phyloP scores from a whole-genome alignment of 805 yeast species.

The Spathaspora boniae region DNA sequence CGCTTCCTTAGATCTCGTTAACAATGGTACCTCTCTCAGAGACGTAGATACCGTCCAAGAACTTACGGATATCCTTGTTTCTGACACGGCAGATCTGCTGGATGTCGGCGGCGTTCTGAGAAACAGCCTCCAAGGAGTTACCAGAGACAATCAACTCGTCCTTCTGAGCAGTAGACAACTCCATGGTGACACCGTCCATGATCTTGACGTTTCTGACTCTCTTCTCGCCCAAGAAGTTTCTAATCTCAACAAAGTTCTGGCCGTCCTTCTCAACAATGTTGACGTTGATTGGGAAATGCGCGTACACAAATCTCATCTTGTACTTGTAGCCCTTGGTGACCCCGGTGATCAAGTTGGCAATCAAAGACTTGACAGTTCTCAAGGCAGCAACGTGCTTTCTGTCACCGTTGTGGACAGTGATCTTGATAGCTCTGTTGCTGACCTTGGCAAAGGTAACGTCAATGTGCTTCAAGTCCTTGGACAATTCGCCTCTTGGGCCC shows the following conservation, averaged over 20 bases:
- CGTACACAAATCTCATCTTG: conserved; percentile 99
- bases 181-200: conserved; percentile 85
- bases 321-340: conserved; percentile 98
- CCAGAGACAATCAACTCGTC: conserved; percentile 92
- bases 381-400: conserved; percentile 99
- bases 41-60: conserved; percentile 99
- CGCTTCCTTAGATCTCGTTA: conserved; percentile 47
- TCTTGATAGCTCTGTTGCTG: conserved; percentile 68
- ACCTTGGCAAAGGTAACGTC: conserved; percentile 89
- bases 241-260: conserved; percentile 79
- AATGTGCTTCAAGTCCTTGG: conserved; percentile 90
- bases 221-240: conserved; percentile 99
- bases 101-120: conserved; percentile 97
- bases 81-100: conserved; percentile 98
- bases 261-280: conserved; percentile 83
- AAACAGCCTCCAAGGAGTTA: conserved; percentile 95
- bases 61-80: conserved; percentile 99
- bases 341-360: conserved; percentile 94
- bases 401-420: conserved; percentile 97
- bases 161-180: conserved; percentile 79
- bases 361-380: conserved; percentile 96
- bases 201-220: conserved; percentile 86
- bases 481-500: conserved; percentile 96
- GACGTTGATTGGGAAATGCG: conserved; percentile 99
- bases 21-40: conserved; percentile 89